Evolutionary conservation across 495 filamentous ascomycete genomes (phyloP), one percentile per base, ranked within the genome.

Genomic region (Talaromyces adpressus): DNA sequence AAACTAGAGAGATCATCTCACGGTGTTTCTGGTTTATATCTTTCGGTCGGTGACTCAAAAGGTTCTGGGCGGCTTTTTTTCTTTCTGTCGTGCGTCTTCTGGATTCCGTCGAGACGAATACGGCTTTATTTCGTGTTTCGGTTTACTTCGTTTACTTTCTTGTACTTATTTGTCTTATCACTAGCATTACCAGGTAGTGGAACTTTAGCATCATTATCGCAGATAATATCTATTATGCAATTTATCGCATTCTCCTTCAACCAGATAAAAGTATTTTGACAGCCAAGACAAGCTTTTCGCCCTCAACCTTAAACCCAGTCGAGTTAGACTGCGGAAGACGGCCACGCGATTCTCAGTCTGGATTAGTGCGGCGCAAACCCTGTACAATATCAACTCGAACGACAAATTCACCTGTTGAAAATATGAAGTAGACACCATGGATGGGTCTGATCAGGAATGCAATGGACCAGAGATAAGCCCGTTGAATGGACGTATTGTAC

Each of bases 401-500:
- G 4, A 18, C n/a, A n/a, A n/a, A n/a, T n/a, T n/a, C n/a, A n/a
- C n/a, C 25, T 27, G 25, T 27, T 29, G 6, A 14, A 59, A 30
- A 34, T n/a, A n/a, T n/a, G 30, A 39, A 12, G n/a, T n/a, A 36
- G 29, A 22, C 20, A 59, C 16, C 39, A 60, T 60, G 58, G 22
- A 22, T 7, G 29, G 4, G 20, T 23, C 12, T 45, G 20, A 39
- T 22, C 30, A 25, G 3, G 67, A 39, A 2, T 41, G 2, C 6
- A 22, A 29, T 14, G 27, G 52, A 12, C 23, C 52, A 29, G 22
- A 56, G 16, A 63, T 79, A 7, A 34, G 64, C 36, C 74, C 77
- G 30, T 65, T 77, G 1, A 32, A 60, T 8, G 78, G 78, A 25
- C 41, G 71, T 8, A 67, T 78, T 6, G 51, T 69, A n/a, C 71